Conservation (phyloP, 176 grass and related monocot genomes). For the Olyra latifolia region DNA sequence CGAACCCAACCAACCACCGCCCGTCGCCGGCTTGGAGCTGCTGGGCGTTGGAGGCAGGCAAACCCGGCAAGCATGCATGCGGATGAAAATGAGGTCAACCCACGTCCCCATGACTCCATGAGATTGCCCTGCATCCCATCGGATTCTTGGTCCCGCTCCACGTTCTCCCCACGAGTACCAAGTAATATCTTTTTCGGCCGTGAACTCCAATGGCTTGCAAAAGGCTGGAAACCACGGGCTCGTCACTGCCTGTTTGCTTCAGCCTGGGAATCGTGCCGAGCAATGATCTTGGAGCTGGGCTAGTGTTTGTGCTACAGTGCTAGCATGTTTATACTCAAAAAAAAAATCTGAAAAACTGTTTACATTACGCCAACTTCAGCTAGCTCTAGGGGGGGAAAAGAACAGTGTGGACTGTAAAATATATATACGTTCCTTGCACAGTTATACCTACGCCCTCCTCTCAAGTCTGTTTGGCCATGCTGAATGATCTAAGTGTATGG, state of each 20-base stretch:
- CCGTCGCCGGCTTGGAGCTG: background rate
- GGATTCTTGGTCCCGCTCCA: slow-evolving; percentile 32
- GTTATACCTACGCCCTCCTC: too few relatives aligned
- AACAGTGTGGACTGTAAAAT: too few relatives aligned
- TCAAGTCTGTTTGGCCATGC: background rate
- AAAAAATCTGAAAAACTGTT: background rate
- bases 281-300: slow-evolving; percentile 9
- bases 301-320: background rate
- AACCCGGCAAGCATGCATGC: slow-evolving; percentile 15
- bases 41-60: background rate
- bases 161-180: slow-evolving; percentile 27
- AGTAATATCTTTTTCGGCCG: background rate
- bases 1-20: background rate
- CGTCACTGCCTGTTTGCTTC: background rate
- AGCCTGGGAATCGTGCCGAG: background rate
- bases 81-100: slow-evolving; percentile 31
- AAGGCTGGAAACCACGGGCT: slow-evolving; percentile 11
- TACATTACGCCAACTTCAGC: background rate
- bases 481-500: background rate
- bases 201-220: background rate
- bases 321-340: background rate
- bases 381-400: background rate
- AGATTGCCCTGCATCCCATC: background rate
- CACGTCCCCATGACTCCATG: background rate
- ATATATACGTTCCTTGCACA: too few relatives aligned